Percentiles rank a stretch among this genome's conserved stretches.
These are phyloP conservation scores for Russula sp. DNA, from an alignment of 768 basidiomycete species.

Conservation along the genomic window DNA sequence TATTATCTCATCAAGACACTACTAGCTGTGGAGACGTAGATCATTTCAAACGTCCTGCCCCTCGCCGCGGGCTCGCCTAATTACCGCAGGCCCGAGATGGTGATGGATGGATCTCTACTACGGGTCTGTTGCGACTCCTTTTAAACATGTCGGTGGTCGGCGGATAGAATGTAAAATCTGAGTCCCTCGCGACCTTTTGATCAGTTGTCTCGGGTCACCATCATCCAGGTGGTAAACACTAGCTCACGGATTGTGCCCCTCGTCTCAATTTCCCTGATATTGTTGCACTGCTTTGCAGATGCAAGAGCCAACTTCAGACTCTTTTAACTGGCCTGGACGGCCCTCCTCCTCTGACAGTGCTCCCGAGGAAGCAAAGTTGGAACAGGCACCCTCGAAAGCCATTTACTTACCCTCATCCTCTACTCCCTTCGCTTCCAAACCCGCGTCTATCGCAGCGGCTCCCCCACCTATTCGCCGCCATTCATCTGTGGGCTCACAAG, in stretches of 20 bases:
- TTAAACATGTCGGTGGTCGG: slow-evolving; percentile 20
- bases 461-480: slow-evolving; percentile 16
- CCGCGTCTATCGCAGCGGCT: slow-evolving; percentile 7
- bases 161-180: slow-evolving; percentile 23
- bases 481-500: slow-evolving; percentile 5
- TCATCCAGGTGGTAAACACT: slow-evolving; percentile 25
- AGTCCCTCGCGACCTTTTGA: slow-evolving; percentile 31
- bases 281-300: slow-evolving; percentile 25
- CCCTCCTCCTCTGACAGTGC: slow-evolving; percentile 23
- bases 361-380: slow-evolving; percentile 14
- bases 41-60: slow-evolving; percentile 13
- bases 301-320: slow-evolving; percentile 21
- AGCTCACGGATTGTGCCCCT: slow-evolving; percentile 15
- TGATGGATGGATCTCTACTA: slow-evolving; percentile 22
- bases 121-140: slow-evolving; percentile 24
- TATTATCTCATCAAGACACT: slow-evolving; percentile 16
- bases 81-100: slow-evolving; percentile 16
- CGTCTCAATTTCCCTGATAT: slow-evolving; percentile 16
- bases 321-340: slow-evolving; percentile 31
- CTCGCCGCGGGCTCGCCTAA: slow-evolving; percentile 24
- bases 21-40: slow-evolving; percentile 16
- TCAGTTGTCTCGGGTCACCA: slow-evolving; percentile 26
- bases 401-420: slow-evolving; percentile 45
- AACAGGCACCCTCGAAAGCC: slow-evolving; percentile 16
- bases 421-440: slow-evolving; percentile 18